Evolutionary conservation across 2,329 filamentous ascomycete species (phyloP).

Genomic region (Trichoderma aggressivum): DNA sequence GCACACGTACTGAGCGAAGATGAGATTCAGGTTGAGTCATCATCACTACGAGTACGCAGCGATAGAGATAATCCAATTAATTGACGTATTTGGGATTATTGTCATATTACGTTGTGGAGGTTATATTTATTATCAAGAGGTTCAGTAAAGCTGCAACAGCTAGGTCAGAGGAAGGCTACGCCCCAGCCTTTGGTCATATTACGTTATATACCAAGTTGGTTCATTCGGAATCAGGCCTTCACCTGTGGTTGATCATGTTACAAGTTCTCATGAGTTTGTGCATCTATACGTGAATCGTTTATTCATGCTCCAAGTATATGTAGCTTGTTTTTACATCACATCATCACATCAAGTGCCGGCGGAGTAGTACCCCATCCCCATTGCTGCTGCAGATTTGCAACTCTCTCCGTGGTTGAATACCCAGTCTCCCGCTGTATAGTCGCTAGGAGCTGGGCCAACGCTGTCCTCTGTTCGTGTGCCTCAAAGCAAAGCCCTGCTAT

Average conservation of each 20-base stretch:
- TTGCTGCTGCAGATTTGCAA: slow-evolving; percentile 1
- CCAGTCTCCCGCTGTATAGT: slow-evolving; percentile 16
- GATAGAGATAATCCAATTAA: background rate
- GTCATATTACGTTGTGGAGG: no score
- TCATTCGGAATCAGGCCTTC: background rate
- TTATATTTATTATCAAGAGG: no score
- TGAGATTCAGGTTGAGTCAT: background rate
- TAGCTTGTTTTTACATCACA: background rate
- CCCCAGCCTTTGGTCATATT: no score
- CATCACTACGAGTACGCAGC: background rate
- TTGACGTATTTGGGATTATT: background rate
- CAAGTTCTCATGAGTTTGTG: background rate
- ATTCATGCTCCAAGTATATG: background rate
- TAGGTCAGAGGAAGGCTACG: no score
- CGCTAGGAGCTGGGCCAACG: slow-evolving; percentile 11
- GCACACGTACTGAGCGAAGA: background rate
- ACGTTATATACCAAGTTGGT: background rate
- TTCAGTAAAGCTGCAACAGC: no score
- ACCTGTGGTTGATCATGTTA: background rate
- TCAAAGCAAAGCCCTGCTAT: slow-evolving; percentile 20
- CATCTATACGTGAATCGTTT: background rate
- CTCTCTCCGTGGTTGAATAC: slow-evolving; percentile 12
- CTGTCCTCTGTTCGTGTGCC: slow-evolving; percentile 9
- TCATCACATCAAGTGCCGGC: background rate
- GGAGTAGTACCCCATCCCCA: slow-evolving; percentile 10